Percentiles rank a stretch among this genome's conserved stretches.
Conservation (phyloP, 2,329 filamentous ascomycete genomes). For the Fusarium sp. region DNA sequence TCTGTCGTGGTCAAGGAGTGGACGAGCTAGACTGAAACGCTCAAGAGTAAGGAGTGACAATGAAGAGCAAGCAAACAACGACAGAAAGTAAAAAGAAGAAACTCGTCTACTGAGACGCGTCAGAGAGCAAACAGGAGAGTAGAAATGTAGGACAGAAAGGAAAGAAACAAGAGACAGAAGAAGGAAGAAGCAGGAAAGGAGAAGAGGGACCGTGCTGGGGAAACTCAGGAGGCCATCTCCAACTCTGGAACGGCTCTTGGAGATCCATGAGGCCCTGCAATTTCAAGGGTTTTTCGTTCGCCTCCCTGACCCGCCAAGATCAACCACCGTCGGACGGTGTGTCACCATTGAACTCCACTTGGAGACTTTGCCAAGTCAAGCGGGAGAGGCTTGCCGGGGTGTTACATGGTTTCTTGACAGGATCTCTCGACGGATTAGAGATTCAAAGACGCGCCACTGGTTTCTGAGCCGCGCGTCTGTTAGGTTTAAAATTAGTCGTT, state of each 20-base stretch:
- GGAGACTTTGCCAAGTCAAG: slow-evolving; percentile 24
- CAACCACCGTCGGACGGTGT: background rate
- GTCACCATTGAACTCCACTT: slow-evolving; percentile 21
- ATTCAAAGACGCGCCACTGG: background rate
- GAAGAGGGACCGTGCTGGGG: slow-evolving; percentile 14
- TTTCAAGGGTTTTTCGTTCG: slow-evolving; percentile 10
- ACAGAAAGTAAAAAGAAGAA: slow-evolving; percentile 18
- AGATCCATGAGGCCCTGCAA: slow-evolving; percentile 14
- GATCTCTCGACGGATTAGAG: background rate
- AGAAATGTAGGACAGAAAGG: slow-evolving; percentile 2
- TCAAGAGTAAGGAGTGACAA: slow-evolving; percentile 9
- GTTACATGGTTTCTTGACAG: slow-evolving; percentile 6
- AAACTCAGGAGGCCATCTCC: slow-evolving; percentile 42
- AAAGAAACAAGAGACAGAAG: background rate
- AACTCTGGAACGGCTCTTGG: slow-evolving; percentile 20
- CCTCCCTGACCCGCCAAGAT: background rate
- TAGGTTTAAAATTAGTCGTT: background rate
- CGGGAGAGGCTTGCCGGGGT: slow-evolving; percentile 30
- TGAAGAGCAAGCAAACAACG: slow-evolving; percentile 20
- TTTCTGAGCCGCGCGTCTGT: slow-evolving; percentile 2
- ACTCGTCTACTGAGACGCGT: background rate
- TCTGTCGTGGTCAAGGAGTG: slow-evolving; percentile 35
- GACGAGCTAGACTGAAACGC: slow-evolving; percentile 27
- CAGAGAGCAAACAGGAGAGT: background rate
- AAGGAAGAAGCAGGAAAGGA: slow-evolving; percentile 14